Percentiles rank a stretch among this genome's conserved stretches.
Conservation (phyloP, 2,329 filamentous ascomycete genomes). For the Plenodomus biglobosus region DNA sequence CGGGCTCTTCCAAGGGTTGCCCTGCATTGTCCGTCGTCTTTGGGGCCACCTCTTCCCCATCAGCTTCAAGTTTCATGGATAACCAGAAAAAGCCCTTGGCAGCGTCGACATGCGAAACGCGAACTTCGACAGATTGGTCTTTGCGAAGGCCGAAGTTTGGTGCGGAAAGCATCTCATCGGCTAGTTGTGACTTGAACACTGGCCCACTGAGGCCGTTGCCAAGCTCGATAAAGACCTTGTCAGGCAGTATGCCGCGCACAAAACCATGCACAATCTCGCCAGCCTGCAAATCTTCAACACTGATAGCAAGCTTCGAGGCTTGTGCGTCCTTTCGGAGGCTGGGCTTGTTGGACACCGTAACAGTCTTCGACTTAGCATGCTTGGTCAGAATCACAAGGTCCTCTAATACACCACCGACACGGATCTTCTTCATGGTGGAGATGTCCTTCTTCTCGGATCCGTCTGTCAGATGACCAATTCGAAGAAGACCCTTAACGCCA, state of each 20-base stretch:
- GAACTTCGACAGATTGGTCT: slow-evolving; percentile 73
- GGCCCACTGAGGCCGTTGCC: slow-evolving; percentile 74
- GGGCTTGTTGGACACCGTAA: slow-evolving; percentile 80
- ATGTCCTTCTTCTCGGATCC: slow-evolving; percentile 77
- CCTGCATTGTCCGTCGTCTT: slow-evolving; percentile 33
- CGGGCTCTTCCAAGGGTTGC: slow-evolving; percentile 56
- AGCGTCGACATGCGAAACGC: slow-evolving; percentile 70
- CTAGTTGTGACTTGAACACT: slow-evolving; percentile 75
- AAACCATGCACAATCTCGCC: slow-evolving; percentile 74
- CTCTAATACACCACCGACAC: slow-evolving; percentile 78
- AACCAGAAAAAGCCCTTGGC: slow-evolving; percentile 69
- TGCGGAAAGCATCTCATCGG: slow-evolving; percentile 66
- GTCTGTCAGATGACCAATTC: slow-evolving; percentile 79
- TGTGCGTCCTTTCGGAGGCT: slow-evolving; percentile 76
- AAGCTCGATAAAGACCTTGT: slow-evolving; percentile 87
- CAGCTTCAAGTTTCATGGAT: slow-evolving; percentile 58
- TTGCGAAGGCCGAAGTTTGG: slow-evolving; percentile 78
- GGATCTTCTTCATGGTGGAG: slow-evolving; percentile 75
- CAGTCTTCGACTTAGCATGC: slow-evolving; percentile 71
- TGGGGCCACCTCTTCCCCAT: slow-evolving; percentile 40
- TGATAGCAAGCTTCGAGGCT: slow-evolving; percentile 69
- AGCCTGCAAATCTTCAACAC: slow-evolving; percentile 70
- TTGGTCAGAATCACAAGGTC: slow-evolving; percentile 88
- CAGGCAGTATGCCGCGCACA: slow-evolving; percentile 78
- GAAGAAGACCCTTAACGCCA: slow-evolving; percentile 75